phyloP scores from a whole-genome alignment of 768 basidiomycete species.

The Gymnopilus dilepis region DNA sequence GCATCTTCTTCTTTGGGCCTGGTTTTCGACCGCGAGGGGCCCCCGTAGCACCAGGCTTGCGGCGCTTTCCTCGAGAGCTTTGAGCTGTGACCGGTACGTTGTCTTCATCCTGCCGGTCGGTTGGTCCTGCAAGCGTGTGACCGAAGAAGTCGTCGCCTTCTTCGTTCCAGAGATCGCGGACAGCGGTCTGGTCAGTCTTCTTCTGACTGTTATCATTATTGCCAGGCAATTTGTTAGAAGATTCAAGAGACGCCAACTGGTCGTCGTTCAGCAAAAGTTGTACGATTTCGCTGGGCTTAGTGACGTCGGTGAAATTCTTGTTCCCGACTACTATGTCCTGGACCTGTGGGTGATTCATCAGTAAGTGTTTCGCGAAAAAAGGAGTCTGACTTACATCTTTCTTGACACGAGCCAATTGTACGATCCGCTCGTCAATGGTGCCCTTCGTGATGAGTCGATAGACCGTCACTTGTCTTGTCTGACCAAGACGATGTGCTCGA shows the following conservation, averaged over 20 bases:
- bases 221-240: constrained; percentile 44
- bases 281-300: constrained; percentile 96
- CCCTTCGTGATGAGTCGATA: constrained; percentile 94
- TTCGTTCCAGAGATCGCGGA: constrained; percentile 81
- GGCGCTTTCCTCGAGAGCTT: constrained; percentile 47
- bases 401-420: constrained; percentile 94
- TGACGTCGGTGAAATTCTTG: constrained; percentile 91
- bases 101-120: constrained; percentile 45
- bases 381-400: constrained; percentile 74
- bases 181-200: constrained; percentile 41
- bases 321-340: constrained; percentile 99
- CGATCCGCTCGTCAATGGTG: constrained; percentile 96
- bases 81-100: constrained; percentile 35
- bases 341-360: constrained; percentile 57
- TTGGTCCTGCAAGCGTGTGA: constrained; percentile 44
- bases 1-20: constrained; percentile 42
- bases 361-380: neutral
- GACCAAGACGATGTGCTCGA: constrained; percentile 94
- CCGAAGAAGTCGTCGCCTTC: constrained; percentile 90
- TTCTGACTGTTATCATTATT: constrained; percentile 33
- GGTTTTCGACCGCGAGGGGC: constrained; percentile 46
- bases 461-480: constrained; percentile 96
- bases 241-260: constrained; percentile 77
- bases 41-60: constrained; percentile 41
- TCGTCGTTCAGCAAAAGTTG: constrained; percentile 94